Evolutionary conservation across 2,329 filamentous ascomycete genomes (phyloP), one percentile per base, ranked within the genome.

Genomic region (Thielaviopsis populi): DNA sequence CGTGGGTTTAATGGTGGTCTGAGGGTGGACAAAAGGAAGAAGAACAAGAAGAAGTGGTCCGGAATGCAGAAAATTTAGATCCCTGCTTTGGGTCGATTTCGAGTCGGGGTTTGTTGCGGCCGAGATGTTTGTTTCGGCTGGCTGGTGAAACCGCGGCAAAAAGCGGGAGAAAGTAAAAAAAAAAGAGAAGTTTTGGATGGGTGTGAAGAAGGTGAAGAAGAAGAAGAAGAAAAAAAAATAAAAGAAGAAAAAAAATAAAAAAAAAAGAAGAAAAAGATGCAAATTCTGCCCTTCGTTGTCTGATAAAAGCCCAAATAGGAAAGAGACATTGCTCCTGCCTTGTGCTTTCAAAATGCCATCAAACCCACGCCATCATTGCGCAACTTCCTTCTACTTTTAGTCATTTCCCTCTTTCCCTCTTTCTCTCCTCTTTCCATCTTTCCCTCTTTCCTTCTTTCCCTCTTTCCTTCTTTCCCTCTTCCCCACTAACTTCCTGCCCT

Each of bases 1-100:
- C 53, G 53, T 56, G 22, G 46, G 24, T 15, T 24, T 27, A 13
- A 11, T 22, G 53, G 53, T 56, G 53, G 53, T 56, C 53, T 56
- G 53, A 56, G 53, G 53, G 53, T 56, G 53, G 53, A 56, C 27
- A 11, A 56, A 56, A 56, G 53, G 53, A 56, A 56, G 27, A n/a
- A n/a, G n/a, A n/a, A 33, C 27, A 56, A 56, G n/a, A 56, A 56
- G 53, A 56, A 56, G 53, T 56, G 53, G 53, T 19, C 10, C 53
- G 53, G 30, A 37, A 30, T 17, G 24, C 27, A n/a, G 27, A 56
- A 56, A 56, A 56, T 56, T 56, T 37, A 56, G 53, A 56, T 37
- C 27, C 53, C 53, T 56, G 30, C 27, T 22, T 11, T 7, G 30
- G 17, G 24, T 13, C 15, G 4, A 11, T n/a, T n/a, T 33, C 30